phyloP scores from a whole-genome alignment of 2,329 filamentous ascomycete species.

The Nigrospora oryzae region DNA sequence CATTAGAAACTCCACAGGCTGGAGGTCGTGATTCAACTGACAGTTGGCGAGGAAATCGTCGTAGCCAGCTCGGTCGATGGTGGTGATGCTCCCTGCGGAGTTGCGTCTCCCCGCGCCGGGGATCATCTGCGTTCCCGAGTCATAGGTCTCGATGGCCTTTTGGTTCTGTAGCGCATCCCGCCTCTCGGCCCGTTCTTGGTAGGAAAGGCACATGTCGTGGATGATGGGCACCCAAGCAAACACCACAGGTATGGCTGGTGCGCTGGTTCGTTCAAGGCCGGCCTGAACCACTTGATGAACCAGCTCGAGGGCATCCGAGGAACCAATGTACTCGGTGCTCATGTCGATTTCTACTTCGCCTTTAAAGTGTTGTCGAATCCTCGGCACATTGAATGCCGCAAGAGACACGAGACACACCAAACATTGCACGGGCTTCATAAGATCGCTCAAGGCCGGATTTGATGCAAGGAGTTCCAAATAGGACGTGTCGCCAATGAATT shows the following conservation, averaged over 20 bases:
- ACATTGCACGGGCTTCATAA: conserved; percentile 59
- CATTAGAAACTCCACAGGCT: conserved; percentile 42
- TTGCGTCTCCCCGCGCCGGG: conserved; percentile 39
- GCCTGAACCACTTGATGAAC: conserved; percentile 64
- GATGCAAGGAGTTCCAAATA: conserved; percentile 61
- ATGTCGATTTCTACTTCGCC: conserved; percentile 36
- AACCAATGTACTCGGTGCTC: conserved; percentile 53
- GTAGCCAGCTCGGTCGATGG: conserved; percentile 51
- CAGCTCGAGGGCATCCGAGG: conserved; percentile 59
- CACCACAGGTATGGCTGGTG: conserved; percentile 62
- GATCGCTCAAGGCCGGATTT: conserved; percentile 18
- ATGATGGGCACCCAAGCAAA: conserved; percentile 78
- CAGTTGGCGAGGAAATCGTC: conserved; percentile 47
- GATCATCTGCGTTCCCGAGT: conserved; percentile 36
- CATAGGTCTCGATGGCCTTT: conserved; percentile 45
- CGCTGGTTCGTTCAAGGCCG: conserved; percentile 46
- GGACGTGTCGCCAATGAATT: conserved; percentile 55
- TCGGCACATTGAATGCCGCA: conserved; percentile 58
- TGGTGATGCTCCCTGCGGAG: conserved; percentile 53
- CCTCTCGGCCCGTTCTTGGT: conserved; percentile 52
- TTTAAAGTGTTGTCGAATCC: conserved; percentile 47
- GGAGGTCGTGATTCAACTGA: conserved; percentile 40
- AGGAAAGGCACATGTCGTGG: conserved; percentile 57
- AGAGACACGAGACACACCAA: conserved; percentile 64
- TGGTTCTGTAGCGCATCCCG: conserved; percentile 50